Base-by-base conservation (phyloP, 768 basidiomycete genomes). In the Trametes sanguinea region DNA sequence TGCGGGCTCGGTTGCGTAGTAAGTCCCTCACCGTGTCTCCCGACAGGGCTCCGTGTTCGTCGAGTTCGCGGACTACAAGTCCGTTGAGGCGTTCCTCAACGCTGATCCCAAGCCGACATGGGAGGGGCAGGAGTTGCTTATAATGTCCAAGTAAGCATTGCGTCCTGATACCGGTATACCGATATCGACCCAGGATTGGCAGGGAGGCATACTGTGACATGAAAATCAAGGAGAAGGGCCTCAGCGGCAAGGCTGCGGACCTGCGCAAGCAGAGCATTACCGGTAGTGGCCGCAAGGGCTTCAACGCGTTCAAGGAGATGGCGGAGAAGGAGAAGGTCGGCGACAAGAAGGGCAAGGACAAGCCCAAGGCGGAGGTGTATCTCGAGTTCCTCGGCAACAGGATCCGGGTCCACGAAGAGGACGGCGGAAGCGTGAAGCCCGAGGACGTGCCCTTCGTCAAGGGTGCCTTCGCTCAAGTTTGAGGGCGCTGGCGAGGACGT, bases 161-260 rank as follows among this genome's bases (percentile, higher is more conserved):
- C 30, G 29, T 17, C 16, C 47, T 16, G 10, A 13, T 13, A 16
- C 37, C 37, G 37, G 29, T 5, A 43, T 22, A 39, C 35, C 40
- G 16, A 51, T 16, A 17, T 22, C 17, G 51, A 61, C 42, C 39
- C 46, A 51, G 22, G 40, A 11, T 33, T 14, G 47, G 33, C 64
- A 94, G 92, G 70, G 87, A 87, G 65, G 90, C 80, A 7, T 97
- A 97, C 73, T 94, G 94, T 68, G 86, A 93, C 66, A 95, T 95
- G 94, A 98, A 97, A 77, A 90, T 95, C 75, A 89, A 92, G 73
- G 92, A 96, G 76, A 95, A 97, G 75, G 94, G 93, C 9, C 81
- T 97, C 47, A 85, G 82, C 1, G 90, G 89, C 30, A 90, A 85
- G 67, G 82, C 85, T 14, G 88, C 89, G 13, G 77, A 78, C 46